Base-by-base conservation (phyloP, 176 grass and related monocot genomes). In the Cymbopogon citratus region DNA sequence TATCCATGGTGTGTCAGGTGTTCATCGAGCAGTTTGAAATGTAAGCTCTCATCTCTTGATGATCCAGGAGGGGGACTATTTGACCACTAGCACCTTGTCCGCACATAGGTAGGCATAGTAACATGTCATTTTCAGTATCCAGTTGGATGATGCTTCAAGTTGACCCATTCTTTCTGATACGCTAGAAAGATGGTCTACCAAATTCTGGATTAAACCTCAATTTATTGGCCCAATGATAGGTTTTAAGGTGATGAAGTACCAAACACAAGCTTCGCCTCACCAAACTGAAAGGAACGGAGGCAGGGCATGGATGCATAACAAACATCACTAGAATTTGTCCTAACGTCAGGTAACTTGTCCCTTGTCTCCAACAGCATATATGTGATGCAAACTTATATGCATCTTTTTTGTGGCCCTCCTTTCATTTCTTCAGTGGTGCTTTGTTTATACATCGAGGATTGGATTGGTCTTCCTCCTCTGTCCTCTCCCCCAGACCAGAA, bases 101-200 rank as follows among this genome's bases (percentile, higher is more conserved):
- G 1, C 9, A 72, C 40, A 2, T 82, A 29, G 21, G 1, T 28
- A 13, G 34, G 33, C 48, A 7, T 36, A 74, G 77, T 79, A 69
- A 19, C 1, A 41, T 59, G 79, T 86, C 73, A 14, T 82, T 78
- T 28, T 86, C 73, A 28, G 44, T 6, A 33, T 11, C 31, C 31
- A 48, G 48, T 39, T 73, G 66, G 83, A 49, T 78, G 79, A 73
- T 78, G 87, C 78, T 73, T 82, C 2, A 81, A 70, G 66, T 19
- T 3, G 72, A 73, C 10, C 48, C 15, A 45, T 65, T 71, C 66
- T 24, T 56, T 66, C 5, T 2, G 43, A 46, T 80, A 11, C 38
- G 5, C 62, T 69, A 84, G 63, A 63, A 63, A 35, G 71, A 81
- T 44, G 63, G 81, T 81, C 63, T 67, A 69, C 38, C 85, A 35